Base-by-base conservation (phyloP, 176 grass and related monocot species). In the Alloteropsis semialata region DNA sequence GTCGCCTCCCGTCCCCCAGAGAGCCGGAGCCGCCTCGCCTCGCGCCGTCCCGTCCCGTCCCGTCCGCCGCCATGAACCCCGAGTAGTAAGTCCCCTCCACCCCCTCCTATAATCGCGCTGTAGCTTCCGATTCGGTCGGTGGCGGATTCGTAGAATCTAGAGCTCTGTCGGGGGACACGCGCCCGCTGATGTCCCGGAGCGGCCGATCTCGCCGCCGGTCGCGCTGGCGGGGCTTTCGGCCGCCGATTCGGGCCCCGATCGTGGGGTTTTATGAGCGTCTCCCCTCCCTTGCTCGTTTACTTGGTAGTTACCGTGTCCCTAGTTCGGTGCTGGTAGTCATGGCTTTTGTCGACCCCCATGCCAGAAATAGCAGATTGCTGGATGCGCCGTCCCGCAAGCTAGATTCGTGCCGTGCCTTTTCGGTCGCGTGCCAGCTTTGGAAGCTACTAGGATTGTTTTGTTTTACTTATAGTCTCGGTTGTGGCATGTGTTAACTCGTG, bases 51-150 rank as follows among this genome's bases (percentile, higher is more conserved):
- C 2, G 44, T n/a, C 24, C 67, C 41, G 1, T 18, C 67, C 41
- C 68, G 7, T 16, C 36, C 29, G 57, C 48, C 46, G 78, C 79
- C 84, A 90, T 90, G 88, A 90, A 83, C 19, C 88, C 84, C 57
- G 79, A 90, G 62, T 90, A 90, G 88, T 90, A 86, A 62, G 79
- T 65, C 0, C 72, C 0, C 14, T 37, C 72, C 50, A 8, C 5
- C 15, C 1, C n/a, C 21, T 8, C 15, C 60, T 59, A 50, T 39
- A 51, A 42, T 41, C 18, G 58, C 18, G 19, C 55, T 14, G 38
- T 17, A 32, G 14, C 8, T 30, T 15, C 69, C 0, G 77, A 44
- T 54, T 73, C 10, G 19, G 25, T 57, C 10, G 67, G 45, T 74
- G 13, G 8, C 14, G 36, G 53, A 30, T 6, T 41, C 10, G 19